Percentiles rank a stretch among this genome's conserved stretches.
Conservation (phyloP, 2,329 filamentous ascomycete genomes). For the Rhexocercosporidium sp. region DNA sequence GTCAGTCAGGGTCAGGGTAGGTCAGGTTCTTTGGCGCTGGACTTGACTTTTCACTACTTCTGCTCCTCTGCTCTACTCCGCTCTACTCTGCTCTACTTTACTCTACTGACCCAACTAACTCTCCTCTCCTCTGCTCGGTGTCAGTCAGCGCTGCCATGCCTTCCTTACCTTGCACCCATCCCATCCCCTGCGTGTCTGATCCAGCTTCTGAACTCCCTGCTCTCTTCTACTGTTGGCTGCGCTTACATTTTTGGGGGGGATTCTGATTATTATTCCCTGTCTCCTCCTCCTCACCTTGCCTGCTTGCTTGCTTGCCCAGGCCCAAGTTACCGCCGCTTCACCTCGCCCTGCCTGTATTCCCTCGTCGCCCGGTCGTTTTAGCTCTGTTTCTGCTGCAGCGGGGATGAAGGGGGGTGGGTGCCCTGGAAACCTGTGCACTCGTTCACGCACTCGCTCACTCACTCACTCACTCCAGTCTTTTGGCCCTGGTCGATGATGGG, state of each 20-base stretch:
- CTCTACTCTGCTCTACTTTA: not conserved
- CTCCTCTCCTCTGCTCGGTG: not conserved
- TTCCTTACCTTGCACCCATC: not conserved
- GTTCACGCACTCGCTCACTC: too few relatives aligned
- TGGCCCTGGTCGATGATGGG: slow-evolving; percentile 4
- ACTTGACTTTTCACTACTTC: too few relatives aligned
- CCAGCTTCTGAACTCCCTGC: not conserved
- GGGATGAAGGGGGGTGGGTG: slow-evolving; percentile 8
- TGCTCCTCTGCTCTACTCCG: not conserved
- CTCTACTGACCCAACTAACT: too few relatives aligned
- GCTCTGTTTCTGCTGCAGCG: slow-evolving; percentile 12
- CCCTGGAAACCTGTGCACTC: slow-evolving; percentile 9
- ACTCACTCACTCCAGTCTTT: too few relatives aligned
- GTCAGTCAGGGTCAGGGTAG: too few relatives aligned
- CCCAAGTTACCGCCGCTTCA: too few relatives aligned
- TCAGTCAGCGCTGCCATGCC: not conserved
- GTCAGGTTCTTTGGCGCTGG: not conserved
- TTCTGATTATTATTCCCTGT: not conserved
- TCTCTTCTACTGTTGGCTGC: not conserved
- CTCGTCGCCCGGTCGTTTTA: slow-evolving; percentile 20
- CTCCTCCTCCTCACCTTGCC: not conserved
- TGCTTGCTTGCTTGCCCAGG: too few relatives aligned
- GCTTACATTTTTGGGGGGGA: not conserved
- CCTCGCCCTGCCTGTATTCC: not conserved
- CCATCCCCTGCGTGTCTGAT: not conserved